A percentile compares a stretch with the other conserved stretches of the same genome.
Evolutionary conservation across 169 alveolate genomes (phyloP).

Genomic region (Plasmodium gallinaceum): DNA sequence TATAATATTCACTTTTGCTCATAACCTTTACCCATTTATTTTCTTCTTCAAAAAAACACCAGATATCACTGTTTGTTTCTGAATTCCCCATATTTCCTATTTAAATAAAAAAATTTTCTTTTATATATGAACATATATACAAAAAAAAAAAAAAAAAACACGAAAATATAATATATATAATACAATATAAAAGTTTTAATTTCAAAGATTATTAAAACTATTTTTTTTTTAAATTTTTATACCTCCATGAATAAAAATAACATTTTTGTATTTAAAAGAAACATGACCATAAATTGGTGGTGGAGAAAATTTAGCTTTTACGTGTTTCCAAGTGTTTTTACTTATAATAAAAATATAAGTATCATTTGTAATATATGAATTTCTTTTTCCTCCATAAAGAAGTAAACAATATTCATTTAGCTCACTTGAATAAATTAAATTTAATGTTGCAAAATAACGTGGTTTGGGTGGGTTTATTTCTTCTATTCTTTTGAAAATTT

Average conservation of each 20-base stretch:
- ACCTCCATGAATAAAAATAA: slow-evolving; percentile 75
- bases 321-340: slow-evolving; percentile 32
- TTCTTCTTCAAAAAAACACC: slow-evolving; percentile 70
- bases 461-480: slow-evolving; percentile 10
- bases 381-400: slow-evolving; percentile 68
- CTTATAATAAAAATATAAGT: slow-evolving; percentile 37
- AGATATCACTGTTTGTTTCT: slow-evolving; percentile 26
- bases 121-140: neutral
- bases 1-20: slow-evolving; percentile 66
- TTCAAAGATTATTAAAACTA: neutral
- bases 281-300: slow-evolving; percentile 77
- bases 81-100: slow-evolving; percentile 64
- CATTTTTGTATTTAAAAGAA: slow-evolving; percentile 40
- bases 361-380: slow-evolving; percentile 59
- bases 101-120: neutral
- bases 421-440: slow-evolving; percentile 46
- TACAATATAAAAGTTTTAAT: neutral
- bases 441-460: slow-evolving; percentile 51
- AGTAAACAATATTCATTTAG: slow-evolving; percentile 45
- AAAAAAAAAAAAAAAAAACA: neutral
- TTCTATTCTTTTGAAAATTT: slow-evolving; percentile 33
- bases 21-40: slow-evolving; percentile 72
- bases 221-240: neutral
- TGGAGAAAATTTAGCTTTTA: slow-evolving; percentile 31
- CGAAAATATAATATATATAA: neutral